Percentiles rank a stretch among this genome's conserved stretches.
Conservation (phyloP, 306 rosid genomes). For the Luffa aegyptiaca region DNA sequence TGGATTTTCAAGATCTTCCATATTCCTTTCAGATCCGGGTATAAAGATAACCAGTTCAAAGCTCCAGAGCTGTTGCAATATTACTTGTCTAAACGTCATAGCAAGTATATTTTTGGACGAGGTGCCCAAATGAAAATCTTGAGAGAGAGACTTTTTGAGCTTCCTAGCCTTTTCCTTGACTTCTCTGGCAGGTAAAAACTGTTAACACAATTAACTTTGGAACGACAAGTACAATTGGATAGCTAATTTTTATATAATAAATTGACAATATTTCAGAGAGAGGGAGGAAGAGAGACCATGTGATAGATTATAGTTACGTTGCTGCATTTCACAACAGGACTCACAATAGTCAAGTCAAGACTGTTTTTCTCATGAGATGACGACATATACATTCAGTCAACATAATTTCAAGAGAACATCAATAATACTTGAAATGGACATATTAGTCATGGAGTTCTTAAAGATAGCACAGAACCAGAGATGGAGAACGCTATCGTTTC, state of each 20-base stretch:
- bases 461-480: neutral
- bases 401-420: neutral
- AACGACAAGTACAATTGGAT: neutral
- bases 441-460: neutral
- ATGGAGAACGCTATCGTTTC: neutral
- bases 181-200: conserved; percentile 80
- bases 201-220: conserved; percentile 20
- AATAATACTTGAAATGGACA: neutral
- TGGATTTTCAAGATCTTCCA: conserved; percentile 76
- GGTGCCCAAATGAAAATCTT: conserved; percentile 39
- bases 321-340: neutral
- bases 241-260: neutral
- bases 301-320: neutral
- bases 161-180: conserved; percentile 62
- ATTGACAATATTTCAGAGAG: neutral
- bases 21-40: conserved; percentile 66
- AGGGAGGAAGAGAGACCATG: neutral
- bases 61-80: conserved; percentile 69
- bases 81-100: conserved; percentile 93
- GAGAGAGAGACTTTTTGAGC: conserved; percentile 54
- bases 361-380: neutral
- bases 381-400: neutral
- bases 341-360: neutral
- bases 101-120: conserved; percentile 55
- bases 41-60: conserved; percentile 47